Conservation (phyloP, 2,329 filamentous ascomycete genomes). For the Calonectria leucothoes region DNA sequence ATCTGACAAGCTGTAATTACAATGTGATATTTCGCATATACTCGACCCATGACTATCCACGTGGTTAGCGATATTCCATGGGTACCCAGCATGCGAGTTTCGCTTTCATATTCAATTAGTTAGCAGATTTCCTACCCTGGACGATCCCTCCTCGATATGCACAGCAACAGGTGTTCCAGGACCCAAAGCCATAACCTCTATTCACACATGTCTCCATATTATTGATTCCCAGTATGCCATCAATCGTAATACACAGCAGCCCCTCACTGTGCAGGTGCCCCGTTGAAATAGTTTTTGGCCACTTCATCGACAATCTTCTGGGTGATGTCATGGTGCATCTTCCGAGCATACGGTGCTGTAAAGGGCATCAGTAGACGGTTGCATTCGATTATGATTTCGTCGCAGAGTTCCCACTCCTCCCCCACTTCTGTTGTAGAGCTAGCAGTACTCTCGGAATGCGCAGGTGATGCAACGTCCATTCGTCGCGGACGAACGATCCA, state of each 20-base stretch:
- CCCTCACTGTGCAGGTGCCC: background rate
- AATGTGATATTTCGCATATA: background rate
- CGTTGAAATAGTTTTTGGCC: conserved; percentile 19
- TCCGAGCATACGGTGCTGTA: conserved; percentile 38
- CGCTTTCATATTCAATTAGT: background rate
- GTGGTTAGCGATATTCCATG: too few species aligned
- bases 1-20: background rate
- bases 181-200: background rate
- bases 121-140: background rate
- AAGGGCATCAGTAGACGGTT: conserved; percentile 47
- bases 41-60: background rate
- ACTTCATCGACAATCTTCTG: conserved; percentile 43
- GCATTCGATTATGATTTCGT: conserved; percentile 42
- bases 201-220: background rate
- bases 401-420: conserved; percentile 43
- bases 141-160: background rate
- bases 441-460: conserved; percentile 20
- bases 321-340: conserved; percentile 40
- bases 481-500: conserved; percentile 36
- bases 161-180: background rate
- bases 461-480: background rate
- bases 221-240: background rate
- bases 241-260: background rate
- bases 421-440: conserved; percentile 23
- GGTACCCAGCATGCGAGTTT: background rate